phyloP scores from a whole-genome alignment of 768 basidiomycete genomes.

The Sporobolomyces roseus region DNA sequence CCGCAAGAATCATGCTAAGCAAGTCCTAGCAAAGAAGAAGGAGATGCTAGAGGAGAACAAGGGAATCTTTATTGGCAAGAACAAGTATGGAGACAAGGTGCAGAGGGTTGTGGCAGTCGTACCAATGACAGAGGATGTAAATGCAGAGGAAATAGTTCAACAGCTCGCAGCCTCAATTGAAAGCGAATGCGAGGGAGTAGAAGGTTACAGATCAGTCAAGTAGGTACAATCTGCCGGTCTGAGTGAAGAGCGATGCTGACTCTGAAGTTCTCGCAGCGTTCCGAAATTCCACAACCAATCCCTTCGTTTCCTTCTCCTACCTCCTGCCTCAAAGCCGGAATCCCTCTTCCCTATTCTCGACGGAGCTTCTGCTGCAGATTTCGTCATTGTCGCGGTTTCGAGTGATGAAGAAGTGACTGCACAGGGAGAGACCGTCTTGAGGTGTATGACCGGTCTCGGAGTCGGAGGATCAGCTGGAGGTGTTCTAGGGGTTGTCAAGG shows the following conservation, averaged over 20 bases:
- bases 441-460: conserved; percentile 84
- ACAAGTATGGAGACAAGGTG: conserved; percentile 60
- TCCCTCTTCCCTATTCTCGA: conserved; percentile 72
- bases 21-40: conserved; percentile 69
- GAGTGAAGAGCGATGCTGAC: conserved; percentile 1
- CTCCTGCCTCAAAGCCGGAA: conserved; percentile 22
- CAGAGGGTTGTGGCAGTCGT: conserved; percentile 85
- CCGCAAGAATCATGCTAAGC: conserved; percentile 78
- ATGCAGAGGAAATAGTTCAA: conserved; percentile 55
- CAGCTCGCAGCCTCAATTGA: conserved; percentile 63
- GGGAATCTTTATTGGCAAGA: conserved; percentile 63
- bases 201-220: conserved; percentile 31
- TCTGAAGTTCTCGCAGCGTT: conserved; percentile 55
- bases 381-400: conserved; percentile 79
- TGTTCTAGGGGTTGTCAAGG: conserved; percentile 50
- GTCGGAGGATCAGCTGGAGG: conserved; percentile 77
- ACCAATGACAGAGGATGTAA: conserved; percentile 69
- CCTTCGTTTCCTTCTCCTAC: conserved; percentile 76
- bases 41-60: conserved; percentile 64
- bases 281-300: conserved; percentile 73
- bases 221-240: neutral
- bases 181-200: conserved; percentile 54
- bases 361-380: conserved; percentile 81
- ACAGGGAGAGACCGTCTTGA: conserved; percentile 81
- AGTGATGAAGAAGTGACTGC: conserved; percentile 72